Percentiles rank a stretch among this genome's conserved stretches.
Conservation (phyloP, 2,329 filamentous ascomycete genomes). For the Hymenoscyphus fructigenus region DNA sequence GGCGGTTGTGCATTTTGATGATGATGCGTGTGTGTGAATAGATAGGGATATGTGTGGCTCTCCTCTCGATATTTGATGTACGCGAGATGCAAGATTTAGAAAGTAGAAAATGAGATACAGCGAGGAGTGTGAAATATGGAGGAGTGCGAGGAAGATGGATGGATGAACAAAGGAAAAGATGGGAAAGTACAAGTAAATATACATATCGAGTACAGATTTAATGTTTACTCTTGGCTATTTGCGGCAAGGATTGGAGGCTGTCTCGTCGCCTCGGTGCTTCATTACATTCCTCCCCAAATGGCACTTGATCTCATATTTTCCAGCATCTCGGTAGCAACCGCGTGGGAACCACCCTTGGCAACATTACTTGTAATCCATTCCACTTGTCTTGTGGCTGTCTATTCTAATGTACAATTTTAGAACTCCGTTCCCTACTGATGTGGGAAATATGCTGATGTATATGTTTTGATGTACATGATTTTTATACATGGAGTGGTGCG, state of each 20-base stretch:
- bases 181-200: background rate
- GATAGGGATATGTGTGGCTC: background rate
- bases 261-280: background rate
- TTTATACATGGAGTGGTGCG: background rate
- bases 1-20: background rate
- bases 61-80: background rate
- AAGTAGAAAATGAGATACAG: background rate
- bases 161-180: background rate
- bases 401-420: background rate
- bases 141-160: background rate
- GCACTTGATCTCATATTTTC: background rate
- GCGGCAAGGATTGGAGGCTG: background rate
- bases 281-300: background rate
- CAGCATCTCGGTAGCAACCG: background rate
- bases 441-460: background rate
- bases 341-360: background rate
- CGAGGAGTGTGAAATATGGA: background rate
- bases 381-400: background rate
- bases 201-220: background rate
- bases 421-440: background rate
- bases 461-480: background rate
- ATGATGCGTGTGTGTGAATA: background rate
- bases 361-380: background rate
- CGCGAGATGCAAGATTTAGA: background rate
- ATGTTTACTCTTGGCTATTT: constrained; percentile 1